Percentiles rank a stretch among this genome's conserved stretches.
phyloP scores from a whole-genome alignment of 148 eudicot species.

The Silene uniflora region DNA sequence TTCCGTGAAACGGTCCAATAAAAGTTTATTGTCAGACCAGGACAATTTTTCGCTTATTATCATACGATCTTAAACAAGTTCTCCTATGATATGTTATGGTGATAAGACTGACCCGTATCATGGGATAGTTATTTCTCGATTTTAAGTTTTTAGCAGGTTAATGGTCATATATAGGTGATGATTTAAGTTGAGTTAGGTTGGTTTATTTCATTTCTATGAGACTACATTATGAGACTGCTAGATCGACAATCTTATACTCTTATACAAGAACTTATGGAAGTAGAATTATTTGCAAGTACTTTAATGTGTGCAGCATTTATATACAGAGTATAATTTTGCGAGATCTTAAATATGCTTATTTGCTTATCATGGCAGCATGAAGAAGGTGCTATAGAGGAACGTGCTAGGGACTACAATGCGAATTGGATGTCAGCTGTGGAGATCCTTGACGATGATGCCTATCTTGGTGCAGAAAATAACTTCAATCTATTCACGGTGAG shows the following conservation, averaged over 20 bases:
- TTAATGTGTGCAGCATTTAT: background rate
- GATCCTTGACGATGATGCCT: conserved; percentile 83
- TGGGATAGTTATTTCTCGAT: background rate
- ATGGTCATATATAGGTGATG: background rate
- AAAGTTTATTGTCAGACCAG: background rate
- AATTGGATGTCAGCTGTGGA: conserved; percentile 99
- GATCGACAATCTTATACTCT: too few relatives aligned
- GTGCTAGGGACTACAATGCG: conserved; percentile 96
- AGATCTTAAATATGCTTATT: background rate
- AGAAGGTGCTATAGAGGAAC: conserved; percentile 98
- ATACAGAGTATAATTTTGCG: background rate
- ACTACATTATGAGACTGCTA: too few relatives aligned
- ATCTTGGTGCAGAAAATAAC: conserved; percentile 85
- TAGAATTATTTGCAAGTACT: background rate
- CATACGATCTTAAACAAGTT: too few relatives aligned
- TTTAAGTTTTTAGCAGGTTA: background rate
- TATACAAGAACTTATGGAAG: background rate
- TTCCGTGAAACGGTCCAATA: background rate
- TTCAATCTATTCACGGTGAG: conserved; percentile 88
- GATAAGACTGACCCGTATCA: background rate
- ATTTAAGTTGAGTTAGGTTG: background rate
- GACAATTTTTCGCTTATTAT: background rate
- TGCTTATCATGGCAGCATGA: conserved; percentile 57
- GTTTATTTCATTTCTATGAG: too few relatives aligned
- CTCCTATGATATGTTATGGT: background rate